Evolutionary conservation across 495 filamentous ascomycete genomes (phyloP), one percentile per base, ranked within the genome.

Genomic region (Friedmanniomyces simplex): DNA sequence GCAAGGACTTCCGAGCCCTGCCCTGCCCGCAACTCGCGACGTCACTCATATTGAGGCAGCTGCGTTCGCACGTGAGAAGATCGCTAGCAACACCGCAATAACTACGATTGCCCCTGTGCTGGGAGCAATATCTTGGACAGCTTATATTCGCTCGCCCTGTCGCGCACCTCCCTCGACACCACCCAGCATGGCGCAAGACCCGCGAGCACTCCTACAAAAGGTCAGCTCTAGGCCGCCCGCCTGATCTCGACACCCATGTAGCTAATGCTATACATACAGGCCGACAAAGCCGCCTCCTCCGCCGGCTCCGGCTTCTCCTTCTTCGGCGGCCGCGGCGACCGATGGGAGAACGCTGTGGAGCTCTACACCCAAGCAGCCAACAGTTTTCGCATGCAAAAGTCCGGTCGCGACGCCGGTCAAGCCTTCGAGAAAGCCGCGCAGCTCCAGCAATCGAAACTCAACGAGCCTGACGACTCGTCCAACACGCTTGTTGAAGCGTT

Each of bases 381-480:
- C 42, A 66, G 60, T 26, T 68, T 68, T 50, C 62, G 67, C 39
- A 53, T 69, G 46, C 67, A 69, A 48, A 66, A 66, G 48, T 18
- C 48, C 42, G 60, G 62, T 52, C 50, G 50, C 61, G 86, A 93
- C 76, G 88, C 90, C 22, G 90, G 89, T 13, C 74, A 79, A 59
- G 80, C 85, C 6, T 91, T 90, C 62, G 86, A 91, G 69, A 81
- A 83, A 60, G 88, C 88, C 13, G 90, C 90, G 21, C 63, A 75
- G 3, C 81, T 96, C 45, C 87, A 93, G 71, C 76, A 66, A 6
- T 77, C 83, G 49, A 82, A 89, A 57, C 78, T 95, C 43, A 89
- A 87, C 68, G 89, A 96, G 67, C 86, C 86, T 45, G 86, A 93
- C 67, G 90, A 96, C 67, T 87, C 86, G 30, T 89, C 91, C 36